Evolutionary conservation across 768 basidiomycete species (phyloP).

Genomic region (Rubroboletus pulcherrimus): DNA sequence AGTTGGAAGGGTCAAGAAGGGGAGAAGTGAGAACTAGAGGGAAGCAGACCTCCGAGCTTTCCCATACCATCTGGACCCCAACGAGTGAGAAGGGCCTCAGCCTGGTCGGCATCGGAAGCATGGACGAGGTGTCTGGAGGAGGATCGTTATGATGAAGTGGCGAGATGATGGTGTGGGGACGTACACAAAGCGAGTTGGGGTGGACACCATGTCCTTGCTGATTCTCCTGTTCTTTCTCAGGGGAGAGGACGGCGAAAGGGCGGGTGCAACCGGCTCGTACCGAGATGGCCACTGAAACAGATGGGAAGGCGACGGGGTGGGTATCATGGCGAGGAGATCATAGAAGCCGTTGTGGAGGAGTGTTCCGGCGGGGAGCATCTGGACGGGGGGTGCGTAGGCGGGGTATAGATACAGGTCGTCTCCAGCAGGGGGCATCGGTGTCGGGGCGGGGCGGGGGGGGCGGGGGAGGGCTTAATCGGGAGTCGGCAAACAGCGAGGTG

Average conservation of each 20-base stretch:
- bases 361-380: slow-evolving; percentile 61
- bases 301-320: slow-evolving; percentile 63
- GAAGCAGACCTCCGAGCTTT: slow-evolving; percentile 73
- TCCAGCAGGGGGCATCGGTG: no score
- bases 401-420: background rate
- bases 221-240: slow-evolving; percentile 60
- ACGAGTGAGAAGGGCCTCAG: slow-evolving; percentile 78
- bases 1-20: slow-evolving; percentile 22
- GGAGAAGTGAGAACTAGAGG: slow-evolving; percentile 10
- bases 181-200: slow-evolving; percentile 80
- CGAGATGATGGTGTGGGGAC: slow-evolving; percentile 31
- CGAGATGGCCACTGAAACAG: slow-evolving; percentile 49
- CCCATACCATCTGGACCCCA: slow-evolving; percentile 90
- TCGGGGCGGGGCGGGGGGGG: background rate
- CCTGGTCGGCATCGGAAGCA: slow-evolving; percentile 86
- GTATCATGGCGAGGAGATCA: slow-evolving; percentile 76
- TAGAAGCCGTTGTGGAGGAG: slow-evolving; percentile 89
- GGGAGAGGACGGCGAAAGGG: slow-evolving; percentile 32
- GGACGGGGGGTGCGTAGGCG: slow-evolving; percentile 18
- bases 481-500: background rate
- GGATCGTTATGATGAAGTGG: slow-evolving; percentile 19
- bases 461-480: slow-evolving; percentile 1
- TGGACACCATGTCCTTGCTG: slow-evolving; percentile 87
- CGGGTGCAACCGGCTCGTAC: background rate
- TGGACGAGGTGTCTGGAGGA: slow-evolving; percentile 76